Conservation (phyloP, 805 yeast species). For the Starmerella bombicola region DNA sequence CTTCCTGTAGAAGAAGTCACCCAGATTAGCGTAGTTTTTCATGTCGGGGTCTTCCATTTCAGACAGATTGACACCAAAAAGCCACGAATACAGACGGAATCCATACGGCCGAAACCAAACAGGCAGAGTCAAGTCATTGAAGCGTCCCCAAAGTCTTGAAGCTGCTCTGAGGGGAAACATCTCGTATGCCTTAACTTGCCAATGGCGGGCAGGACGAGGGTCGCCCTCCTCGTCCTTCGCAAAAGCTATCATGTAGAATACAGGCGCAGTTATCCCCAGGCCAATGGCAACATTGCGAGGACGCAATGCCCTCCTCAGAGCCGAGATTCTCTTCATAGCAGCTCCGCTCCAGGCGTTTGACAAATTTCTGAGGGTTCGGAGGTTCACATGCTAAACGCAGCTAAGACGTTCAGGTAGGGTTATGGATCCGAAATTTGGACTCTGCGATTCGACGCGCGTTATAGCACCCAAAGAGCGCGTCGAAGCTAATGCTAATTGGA, state of each 20-base stretch:
- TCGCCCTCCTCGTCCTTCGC: conserved; percentile 16
- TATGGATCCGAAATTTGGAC: no score
- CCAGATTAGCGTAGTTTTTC: conserved; percentile 58
- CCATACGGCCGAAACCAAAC: conserved; percentile 79
- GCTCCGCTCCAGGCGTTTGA: background rate
- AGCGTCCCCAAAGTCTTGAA: conserved; percentile 88
- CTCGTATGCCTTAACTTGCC: conserved; percentile 82
- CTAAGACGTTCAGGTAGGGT: no score
- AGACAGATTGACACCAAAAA: conserved; percentile 79
- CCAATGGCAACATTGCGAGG: conserved; percentile 14
- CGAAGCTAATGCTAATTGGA: conserved; percentile 50
- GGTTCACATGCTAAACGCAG: no score
- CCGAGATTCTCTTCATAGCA: background rate
- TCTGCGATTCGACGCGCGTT: no score
- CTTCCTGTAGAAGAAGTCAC: conserved; percentile 82
- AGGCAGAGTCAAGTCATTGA: conserved; percentile 74
- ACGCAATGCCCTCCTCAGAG: conserved; percentile 1
- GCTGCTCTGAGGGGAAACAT: conserved; percentile 83
- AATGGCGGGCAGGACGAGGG: conserved; percentile 50
- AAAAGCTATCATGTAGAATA: conserved; percentile 3
- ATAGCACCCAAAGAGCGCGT: background rate
- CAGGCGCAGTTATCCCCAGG: conserved; percentile 6
- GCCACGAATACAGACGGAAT: conserved; percentile 56
- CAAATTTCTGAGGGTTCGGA: no score
- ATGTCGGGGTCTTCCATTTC: conserved; percentile 82